These are phyloP conservation scores for Theileria equi DNA, from an alignment of 169 alveolate species.

Conservation along the genomic window DNA sequence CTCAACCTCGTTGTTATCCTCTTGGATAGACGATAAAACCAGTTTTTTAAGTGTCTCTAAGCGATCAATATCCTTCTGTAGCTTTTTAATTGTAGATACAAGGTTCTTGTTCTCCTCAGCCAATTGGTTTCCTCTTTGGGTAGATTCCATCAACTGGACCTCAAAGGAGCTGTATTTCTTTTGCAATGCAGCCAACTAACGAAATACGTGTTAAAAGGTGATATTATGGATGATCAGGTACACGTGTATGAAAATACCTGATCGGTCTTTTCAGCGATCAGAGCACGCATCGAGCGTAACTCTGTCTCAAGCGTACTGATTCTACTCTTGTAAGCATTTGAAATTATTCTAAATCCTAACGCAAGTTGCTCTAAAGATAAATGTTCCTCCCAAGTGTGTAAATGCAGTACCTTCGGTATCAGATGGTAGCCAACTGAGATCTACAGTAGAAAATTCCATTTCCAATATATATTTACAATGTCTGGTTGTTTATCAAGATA, in stretches of 20 bases:
- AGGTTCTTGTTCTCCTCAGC: slow-evolving; percentile 81
- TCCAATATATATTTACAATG: neutral
- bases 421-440: slow-evolving; percentile 76
- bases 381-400: neutral
- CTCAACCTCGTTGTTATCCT: slow-evolving; percentile 69
- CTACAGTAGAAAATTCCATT: slow-evolving; percentile 61
- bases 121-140: slow-evolving; percentile 81
- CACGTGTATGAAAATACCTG: slow-evolving; percentile 54
- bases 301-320: slow-evolving; percentile 78
- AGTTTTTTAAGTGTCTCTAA: slow-evolving; percentile 78
- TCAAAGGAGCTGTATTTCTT: slow-evolving; percentile 79
- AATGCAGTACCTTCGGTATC: slow-evolving; percentile 73
- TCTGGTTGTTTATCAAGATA: too few species aligned
- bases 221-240: neutral
- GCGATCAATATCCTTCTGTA: slow-evolving; percentile 78
- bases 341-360: slow-evolving; percentile 78
- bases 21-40: slow-evolving; percentile 80
- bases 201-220: too few species aligned
- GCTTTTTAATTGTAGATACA: slow-evolving; percentile 73
- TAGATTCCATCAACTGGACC: slow-evolving; percentile 78
- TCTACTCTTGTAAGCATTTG: slow-evolving; percentile 82
- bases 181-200: slow-evolving; percentile 75
- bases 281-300: slow-evolving; percentile 74
- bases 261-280: slow-evolving; percentile 76
- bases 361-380: slow-evolving; percentile 77